Conservation (phyloP, 177 flowering plant species). For the Tripterygium wilfordii region DNA sequence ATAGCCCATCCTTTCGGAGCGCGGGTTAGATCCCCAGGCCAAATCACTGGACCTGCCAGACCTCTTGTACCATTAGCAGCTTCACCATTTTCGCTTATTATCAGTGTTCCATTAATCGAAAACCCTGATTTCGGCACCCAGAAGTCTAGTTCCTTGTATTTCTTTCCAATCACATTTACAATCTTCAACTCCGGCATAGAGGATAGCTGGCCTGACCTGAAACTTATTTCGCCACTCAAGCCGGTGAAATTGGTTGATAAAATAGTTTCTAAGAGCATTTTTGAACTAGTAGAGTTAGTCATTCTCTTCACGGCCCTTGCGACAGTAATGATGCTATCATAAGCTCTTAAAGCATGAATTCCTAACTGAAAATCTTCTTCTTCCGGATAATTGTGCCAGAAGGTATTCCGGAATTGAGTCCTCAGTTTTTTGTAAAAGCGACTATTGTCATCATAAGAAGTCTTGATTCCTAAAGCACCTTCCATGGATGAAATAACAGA, state of each 20-base stretch:
- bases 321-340: constrained; percentile 31
- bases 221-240: constrained; percentile 41
- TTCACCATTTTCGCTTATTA: neutral
- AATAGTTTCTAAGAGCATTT: constrained; percentile 18
- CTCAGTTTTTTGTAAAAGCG: constrained; percentile 14
- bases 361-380: constrained; percentile 30
- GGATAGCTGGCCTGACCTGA: constrained; percentile 21
- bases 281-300: constrained; percentile 6
- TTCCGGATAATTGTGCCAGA: constrained; percentile 19
- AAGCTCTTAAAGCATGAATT: constrained; percentile 35
- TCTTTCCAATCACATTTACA: constrained; percentile 33
- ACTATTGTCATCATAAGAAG: constrained; percentile 15
- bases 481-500: constrained; percentile 38
- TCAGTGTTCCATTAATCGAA: constrained; percentile 2
- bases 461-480: constrained; percentile 42
- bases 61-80: neutral
- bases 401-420: constrained; percentile 17
- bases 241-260: constrained; percentile 33
- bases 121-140: constrained; percentile 33
- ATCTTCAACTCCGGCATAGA: constrained; percentile 15
- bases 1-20: constrained; percentile 32
- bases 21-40: constrained; percentile 30
- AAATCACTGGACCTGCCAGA: constrained; percentile 16
- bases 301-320: constrained; percentile 12
- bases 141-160: constrained; percentile 31